Base-by-base conservation (phyloP, 1,284 basidiomycete genomes). In the Ceratobasidium sp. region DNA sequence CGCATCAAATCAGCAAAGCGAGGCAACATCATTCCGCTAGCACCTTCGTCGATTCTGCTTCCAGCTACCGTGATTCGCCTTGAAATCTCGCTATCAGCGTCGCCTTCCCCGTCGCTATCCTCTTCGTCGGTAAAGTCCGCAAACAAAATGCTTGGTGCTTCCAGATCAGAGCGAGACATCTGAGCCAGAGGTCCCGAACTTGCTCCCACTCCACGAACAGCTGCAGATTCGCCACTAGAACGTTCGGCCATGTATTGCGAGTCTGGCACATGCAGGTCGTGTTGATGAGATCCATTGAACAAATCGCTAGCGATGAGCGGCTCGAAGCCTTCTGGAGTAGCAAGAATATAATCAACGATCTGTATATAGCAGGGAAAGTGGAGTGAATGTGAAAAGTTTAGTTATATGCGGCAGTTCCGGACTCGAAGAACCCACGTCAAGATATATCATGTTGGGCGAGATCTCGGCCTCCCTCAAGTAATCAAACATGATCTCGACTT, bases 401-500 rank as follows among this genome's bases (percentile, higher is more conserved):
- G 46, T 59, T 65, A 48, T 74, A 74, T 65, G 71, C 71, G 48
- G 38, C 17, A 7, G 7, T 46, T 44, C 13, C 12, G 54, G 48
- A 28, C 26, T 40, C 33, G 33, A 13, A n/a, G 10, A 64, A 74
- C 61, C n/a, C 50, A 65, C 71, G 62, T 52, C 68, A 56, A 62
- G 73, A 64, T 77, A 69, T 23, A 74, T 67, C 56, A 73, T 56
- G 23, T 56, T 65, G 38, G 74, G 42, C n/a, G 52, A 70, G n/a
- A 68, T 66, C 44, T 79, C 79, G n/a, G 75, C 79, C 42, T 80
- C 79, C 20, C 79, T 50, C 23, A 80, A 40, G 71, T 79, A 80
- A 65, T 80, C 79, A 54, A 80, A 75, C 12, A 80, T 59, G n/a
- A 80, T 64, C 28, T 80, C 79, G 20, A 80, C 77, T 61, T 80